phyloP scores from a whole-genome alignment of 108 stramenopile species.

The Hondaea fermentalgiana region DNA sequence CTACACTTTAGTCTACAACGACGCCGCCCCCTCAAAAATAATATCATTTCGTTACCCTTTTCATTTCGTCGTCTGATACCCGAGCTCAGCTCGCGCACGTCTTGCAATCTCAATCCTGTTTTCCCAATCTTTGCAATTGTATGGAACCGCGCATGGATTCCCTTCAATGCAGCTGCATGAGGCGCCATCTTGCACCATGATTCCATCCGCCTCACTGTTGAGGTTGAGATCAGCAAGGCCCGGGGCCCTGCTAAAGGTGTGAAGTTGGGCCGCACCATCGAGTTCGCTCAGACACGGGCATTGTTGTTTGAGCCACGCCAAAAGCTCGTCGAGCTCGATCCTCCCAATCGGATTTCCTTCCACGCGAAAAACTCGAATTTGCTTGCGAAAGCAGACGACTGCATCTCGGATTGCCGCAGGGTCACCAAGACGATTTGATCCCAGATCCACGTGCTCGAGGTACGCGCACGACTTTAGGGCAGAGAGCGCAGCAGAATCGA shows the following conservation, averaged over 20 bases:
- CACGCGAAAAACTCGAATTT: not conserved
- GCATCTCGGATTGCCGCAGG: not conserved
- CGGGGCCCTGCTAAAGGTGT: not conserved
- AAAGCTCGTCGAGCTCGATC: not conserved
- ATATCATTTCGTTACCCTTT: too few relatives aligned
- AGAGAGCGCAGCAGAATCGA: not conserved
- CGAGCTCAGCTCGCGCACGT: not conserved
- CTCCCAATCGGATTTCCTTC: not conserved
- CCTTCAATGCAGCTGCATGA: constrained; percentile 13
- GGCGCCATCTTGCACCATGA: not conserved
- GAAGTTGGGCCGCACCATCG: not conserved
- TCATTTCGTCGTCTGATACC: not conserved
- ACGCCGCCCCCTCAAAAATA: too few relatives aligned
- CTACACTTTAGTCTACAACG: too few relatives aligned
- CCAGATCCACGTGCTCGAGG: not conserved
- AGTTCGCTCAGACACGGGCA: not conserved
- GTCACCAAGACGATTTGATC: not conserved
- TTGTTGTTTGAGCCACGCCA: not conserved
- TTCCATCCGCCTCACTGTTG: not conserved
- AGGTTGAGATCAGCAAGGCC: not conserved
- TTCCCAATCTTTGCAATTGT: constrained; percentile 13
- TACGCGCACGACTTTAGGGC: not conserved
- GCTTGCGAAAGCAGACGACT: not conserved
- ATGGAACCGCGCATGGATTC: not conserved
- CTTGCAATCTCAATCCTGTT: not conserved